Evolutionary conservation across 352 stramenopile species (phyloP), one percentile per base, ranked within the genome.

Genomic region (Phytopythium oedochilum): DNA sequence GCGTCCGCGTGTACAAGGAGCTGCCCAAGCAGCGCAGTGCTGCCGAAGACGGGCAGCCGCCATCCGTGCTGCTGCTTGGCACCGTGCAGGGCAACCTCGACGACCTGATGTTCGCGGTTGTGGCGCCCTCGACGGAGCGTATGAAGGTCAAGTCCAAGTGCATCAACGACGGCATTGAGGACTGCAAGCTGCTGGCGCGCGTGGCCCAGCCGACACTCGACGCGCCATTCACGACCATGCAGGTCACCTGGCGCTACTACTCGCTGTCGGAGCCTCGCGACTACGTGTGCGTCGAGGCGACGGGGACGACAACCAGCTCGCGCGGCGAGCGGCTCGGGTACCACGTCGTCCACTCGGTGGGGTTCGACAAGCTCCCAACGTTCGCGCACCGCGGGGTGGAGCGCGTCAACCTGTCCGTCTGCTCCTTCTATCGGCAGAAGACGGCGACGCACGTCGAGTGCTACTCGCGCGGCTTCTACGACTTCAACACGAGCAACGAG

Each of bases 401-500:
- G 49, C 70, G 70, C 18, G 61, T 53, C n/a, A 75, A 72, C 53
- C 66, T 79, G 42, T 82, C 72, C 14, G 63, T 77, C 3, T 79
- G 69, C 49, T 72, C 68, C 47, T 63, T 82, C 56, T 79, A 73
- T 34, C 64, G 70, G 26, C 72, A 82, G 53, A 45, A 48, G 45
- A 67, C 63, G 18, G 49, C 48, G 38, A 60, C 57, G 22, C 60
- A 61, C 40, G 60, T 71, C 6, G 63, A 67, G 45, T 71, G 63
- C 52, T 75, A 69, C 32, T 62, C 63, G 18, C 50, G 63, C 47
- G 67, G 63, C 10, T 70, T 59, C 40, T 74, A 71, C 32, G 66
- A 74, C 40, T 69, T 75, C 22, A 61, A 67, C 58, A 69, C 67
- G 15, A 67, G 34, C 35, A 70, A 70, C 47, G 60, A 65, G n/a